A percentile compares a stretch with the other conserved stretches of the same genome.
phyloP scores from a whole-genome alignment of 371 early-diverging fungal species.

The Apophysomyces sp. region DNA sequence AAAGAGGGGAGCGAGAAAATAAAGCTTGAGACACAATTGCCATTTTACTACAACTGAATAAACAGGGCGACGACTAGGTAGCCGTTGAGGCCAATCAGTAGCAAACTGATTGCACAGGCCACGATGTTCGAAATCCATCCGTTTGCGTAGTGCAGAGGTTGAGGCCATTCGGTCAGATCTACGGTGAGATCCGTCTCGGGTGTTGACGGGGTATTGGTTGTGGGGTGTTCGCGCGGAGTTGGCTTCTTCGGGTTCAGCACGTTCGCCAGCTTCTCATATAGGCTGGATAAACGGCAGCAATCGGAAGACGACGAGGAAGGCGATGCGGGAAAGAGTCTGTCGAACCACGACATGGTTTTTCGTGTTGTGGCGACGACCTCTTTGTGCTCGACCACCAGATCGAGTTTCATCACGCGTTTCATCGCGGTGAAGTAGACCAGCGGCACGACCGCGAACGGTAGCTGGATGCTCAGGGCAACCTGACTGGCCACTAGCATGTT shows the following conservation, averaged over 20 bases:
- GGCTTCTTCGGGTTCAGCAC: background rate
- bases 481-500: slow-evolving; percentile 72
- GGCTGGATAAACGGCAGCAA: background rate
- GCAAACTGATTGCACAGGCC: slow-evolving; percentile 41
- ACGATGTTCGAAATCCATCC: slow-evolving; percentile 35
- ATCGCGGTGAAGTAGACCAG: slow-evolving; percentile 68
- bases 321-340: slow-evolving; percentile 1
- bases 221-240: slow-evolving; percentile 1
- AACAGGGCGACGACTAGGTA: slow-evolving; percentile 46
- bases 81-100: slow-evolving; percentile 60
- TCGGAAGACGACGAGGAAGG: background rate
- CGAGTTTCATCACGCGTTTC: slow-evolving; percentile 51
- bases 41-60: slow-evolving; percentile 16
- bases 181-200: background rate
- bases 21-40: too few species aligned
- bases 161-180: slow-evolving; percentile 14
- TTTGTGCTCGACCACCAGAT: slow-evolving; percentile 24
- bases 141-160: slow-evolving; percentile 34
- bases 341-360: background rate
- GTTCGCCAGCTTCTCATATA: background rate
- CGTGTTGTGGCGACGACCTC: slow-evolving; percentile 6
- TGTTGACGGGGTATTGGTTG: slow-evolving; percentile 1
- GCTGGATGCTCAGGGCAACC: slow-evolving; percentile 74
- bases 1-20: too few species aligned
- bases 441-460: slow-evolving; percentile 83